These are phyloP conservation scores for Cryptococcus neoformans DNA, from an alignment of 1,284 basidiomycete species.

Conservation along the genomic window DNA sequence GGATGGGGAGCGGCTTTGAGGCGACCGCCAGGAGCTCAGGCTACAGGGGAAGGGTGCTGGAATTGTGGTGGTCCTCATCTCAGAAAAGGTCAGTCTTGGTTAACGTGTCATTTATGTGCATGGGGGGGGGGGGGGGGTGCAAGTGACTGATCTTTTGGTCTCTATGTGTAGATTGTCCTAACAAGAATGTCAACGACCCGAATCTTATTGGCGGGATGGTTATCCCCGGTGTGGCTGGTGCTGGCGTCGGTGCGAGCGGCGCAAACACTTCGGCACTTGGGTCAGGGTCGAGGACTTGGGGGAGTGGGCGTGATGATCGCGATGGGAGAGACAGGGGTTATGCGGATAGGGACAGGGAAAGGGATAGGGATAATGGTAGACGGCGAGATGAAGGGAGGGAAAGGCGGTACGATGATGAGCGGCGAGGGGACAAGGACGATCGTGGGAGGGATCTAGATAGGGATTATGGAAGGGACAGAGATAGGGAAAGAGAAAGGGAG, in stretches of 20 bases:
- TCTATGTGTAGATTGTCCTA: slow-evolving; percentile 36
- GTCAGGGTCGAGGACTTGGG: slow-evolving; percentile 12
- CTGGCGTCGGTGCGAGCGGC: slow-evolving; percentile 21
- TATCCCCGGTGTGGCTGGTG: neutral
- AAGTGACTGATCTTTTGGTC: neutral
- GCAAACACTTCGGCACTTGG: slow-evolving; percentile 27
- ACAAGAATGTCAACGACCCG: slow-evolving; percentile 34
- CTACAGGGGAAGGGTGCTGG: slow-evolving; percentile 74
- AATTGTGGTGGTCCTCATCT: slow-evolving; percentile 85
- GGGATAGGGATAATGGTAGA: slow-evolving; percentile 3
- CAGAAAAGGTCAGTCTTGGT: slow-evolving; percentile 63
- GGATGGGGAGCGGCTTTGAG: slow-evolving; percentile 63
- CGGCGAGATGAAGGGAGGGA: slow-evolving; percentile 6
- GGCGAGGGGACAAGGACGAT: neutral
- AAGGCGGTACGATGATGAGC: neutral
- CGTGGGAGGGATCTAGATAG: neutral
- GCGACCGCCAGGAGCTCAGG: slow-evolving; percentile 52
- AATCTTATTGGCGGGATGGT: slow-evolving; percentile 25
- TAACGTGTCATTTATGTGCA: neutral
- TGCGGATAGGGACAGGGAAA: slow-evolving; percentile 7
- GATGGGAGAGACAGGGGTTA: slow-evolving; percentile 8
- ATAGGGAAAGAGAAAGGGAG: slow-evolving; percentile 18
- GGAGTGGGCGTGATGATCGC: slow-evolving; percentile 2
- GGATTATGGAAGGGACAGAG: slow-evolving; percentile 12
- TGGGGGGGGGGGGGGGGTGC: too few relatives aligned